Base-by-base conservation (phyloP, 2,329 filamentous ascomycete species). In the Claviceps arundinis region DNA sequence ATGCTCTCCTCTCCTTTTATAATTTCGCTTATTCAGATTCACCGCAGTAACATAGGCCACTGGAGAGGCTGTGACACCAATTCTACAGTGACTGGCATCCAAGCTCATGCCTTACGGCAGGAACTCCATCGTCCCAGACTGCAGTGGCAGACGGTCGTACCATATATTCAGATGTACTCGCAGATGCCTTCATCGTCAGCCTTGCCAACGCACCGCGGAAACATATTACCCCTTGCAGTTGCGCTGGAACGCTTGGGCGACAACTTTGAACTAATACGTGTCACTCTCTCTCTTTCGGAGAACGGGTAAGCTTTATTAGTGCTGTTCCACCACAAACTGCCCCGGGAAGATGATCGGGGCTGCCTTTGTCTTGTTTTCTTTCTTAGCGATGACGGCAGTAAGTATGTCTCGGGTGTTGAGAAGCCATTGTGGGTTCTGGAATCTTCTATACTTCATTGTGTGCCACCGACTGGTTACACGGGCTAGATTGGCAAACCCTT, bases 371-470 rank as follows among this genome's bases (percentile, higher is more conserved):
- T 13, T 30, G 17, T 34, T 44, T 11, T 50, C 4, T n/a, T n/a
- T 50, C 14, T n/a, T 11, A 34, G 30, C 22, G 34, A 34, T 22
- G 14, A 47, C 37, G 37, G n/a, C 43, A 11, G 14, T 17, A 41
- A 34, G 30, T 34, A 47, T 51, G 50, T 51, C 44, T 51, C 50
- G 38, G 50, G 9, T 14, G 24, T 7, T n/a, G 34, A 37, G 24
- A 26, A 47, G 30, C 34, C 37, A 14, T 37, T 38, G 22, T 26
- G 42, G 42, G 22, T 52, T 52, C 51, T 52, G 37, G 51, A 50
- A 50, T 38, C 30, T 37, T 37, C 24, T 11, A 16, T 34, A 34
- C 47, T 50, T 47, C 51, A 52, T 42, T 24, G 47, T 30, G 51
- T 50, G 14, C 22, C 46, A 49, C 51, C 19, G 34, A 14, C 22